A percentile compares a stretch with the other conserved stretches of the same genome.
These are phyloP conservation scores for Yarrowia sp. DNA, from an alignment of 805 yeast species.

Conservation along the genomic window DNA sequence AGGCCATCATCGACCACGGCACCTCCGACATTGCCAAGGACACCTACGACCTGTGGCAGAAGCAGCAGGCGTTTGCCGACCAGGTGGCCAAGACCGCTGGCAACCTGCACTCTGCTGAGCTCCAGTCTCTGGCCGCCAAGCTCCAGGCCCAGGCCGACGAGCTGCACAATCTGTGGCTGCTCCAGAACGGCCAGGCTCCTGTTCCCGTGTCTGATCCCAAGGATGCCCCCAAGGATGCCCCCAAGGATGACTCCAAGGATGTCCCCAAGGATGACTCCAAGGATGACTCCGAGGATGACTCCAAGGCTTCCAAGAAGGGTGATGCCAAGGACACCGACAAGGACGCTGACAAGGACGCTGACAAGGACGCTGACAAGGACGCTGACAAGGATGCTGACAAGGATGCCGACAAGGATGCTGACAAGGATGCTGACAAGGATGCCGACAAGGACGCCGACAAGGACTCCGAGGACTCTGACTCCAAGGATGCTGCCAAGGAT, in stretches of 20 bases:
- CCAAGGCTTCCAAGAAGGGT: neutral
- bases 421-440: no score
- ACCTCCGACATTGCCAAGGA: constrained; percentile 3
- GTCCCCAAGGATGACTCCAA: neutral
- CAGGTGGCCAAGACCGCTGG: constrained; percentile 2
- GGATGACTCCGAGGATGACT: constrained; percentile 3
- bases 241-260: constrained; percentile 3
- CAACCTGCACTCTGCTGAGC: constrained; percentile 6
- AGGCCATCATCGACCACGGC: neutral
- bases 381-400: no score
- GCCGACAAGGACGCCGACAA: neutral
- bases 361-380: neutral
- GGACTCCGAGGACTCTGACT: neutral
- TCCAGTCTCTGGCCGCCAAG: constrained; percentile 8
- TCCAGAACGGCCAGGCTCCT: constrained; percentile 12
- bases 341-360: neutral
- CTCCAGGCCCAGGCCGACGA: constrained; percentile 16
- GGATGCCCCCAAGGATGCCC: neutral
- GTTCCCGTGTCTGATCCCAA: neutral
- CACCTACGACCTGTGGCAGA: constrained; percentile 20
- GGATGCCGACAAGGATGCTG: no score
- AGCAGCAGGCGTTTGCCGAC: constrained; percentile 16
- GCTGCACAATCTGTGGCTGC: constrained; percentile 11
- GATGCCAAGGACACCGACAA: neutral
- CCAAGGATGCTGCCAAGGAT: no score